Base-by-base conservation (phyloP, 495 filamentous ascomycete genomes). In the Penicillium canariense region DNA sequence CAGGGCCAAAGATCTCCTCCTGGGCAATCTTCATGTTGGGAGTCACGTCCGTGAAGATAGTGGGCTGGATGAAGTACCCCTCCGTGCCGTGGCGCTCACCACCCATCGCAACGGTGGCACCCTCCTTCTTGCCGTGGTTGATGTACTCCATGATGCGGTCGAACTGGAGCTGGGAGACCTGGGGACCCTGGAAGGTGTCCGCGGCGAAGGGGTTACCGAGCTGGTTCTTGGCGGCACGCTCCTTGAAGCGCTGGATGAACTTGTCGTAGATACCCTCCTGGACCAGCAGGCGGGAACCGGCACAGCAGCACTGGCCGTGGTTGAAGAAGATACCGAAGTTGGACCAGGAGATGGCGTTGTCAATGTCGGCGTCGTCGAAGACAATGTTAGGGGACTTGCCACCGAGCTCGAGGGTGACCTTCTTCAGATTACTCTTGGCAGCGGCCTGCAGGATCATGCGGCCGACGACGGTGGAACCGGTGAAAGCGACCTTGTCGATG, bases 301-400 rank as follows among this genome's bases (percentile, higher is more conserved):
- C 93, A 68, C 91, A 97, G 87, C 93, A 97, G 85, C 87, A 91
- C 77, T 97, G 94, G 68, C 93, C 93, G 79, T 97, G 94, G 84
- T 97, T 97, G 81, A 81, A 97, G 87, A 90, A 97, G 69, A 97
- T 96, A 70, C 93, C 93, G 55, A 94, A 96, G 87, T 97, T 97
- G 71, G 93, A 89, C 93, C 93, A 97, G 15, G 87, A 90, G 74
- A 97, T 92, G 55, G 93, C 91, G 68, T 96, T 87, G 63, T 97
- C 91, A 63, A 97, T 92, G 66, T 97, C 86, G 50, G 93, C 93
- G 65, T 97, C 93, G 65, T 93, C 80, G 76, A 97, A 97, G 68
- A 97, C 85, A 57, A 97, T 96, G 81, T 97, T 97, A 58, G 93
- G 93, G 50, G 89, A 95, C 85, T 97, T 97, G 76, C 93, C 93